A percentile compares a stretch with the other conserved stretches of the same genome.
Evolutionary conservation across 495 filamentous ascomycete species (phyloP).

Genomic region (Penicillium mononematosum): DNA sequence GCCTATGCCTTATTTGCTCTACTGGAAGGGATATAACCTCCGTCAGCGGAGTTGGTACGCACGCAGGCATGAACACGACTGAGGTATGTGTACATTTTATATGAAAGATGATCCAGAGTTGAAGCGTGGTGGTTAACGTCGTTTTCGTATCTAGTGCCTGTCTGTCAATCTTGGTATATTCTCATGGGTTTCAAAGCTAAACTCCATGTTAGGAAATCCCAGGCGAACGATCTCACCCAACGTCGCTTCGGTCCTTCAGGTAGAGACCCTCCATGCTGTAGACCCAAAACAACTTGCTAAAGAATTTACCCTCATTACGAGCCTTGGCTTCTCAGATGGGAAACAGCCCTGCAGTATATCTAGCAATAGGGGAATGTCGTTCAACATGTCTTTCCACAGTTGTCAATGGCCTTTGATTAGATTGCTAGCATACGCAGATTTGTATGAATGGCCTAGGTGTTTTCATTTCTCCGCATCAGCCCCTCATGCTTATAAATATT

Average conservation of each 20-base stretch:
- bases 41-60: conserved; percentile 14
- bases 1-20: conserved; percentile 49
- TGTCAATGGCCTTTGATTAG: too few relatives aligned
- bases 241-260: neutral
- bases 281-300: too few relatives aligned
- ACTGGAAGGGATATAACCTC: conserved; percentile 9
- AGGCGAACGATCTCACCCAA: too few relatives aligned
- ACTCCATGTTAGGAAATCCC: neutral
- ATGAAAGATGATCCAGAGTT: neutral
- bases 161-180: neutral
- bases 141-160: neutral
- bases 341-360: too few relatives aligned
- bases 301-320: too few relatives aligned
- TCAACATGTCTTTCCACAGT: too few relatives aligned
- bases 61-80: neutral
- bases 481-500: too few relatives aligned
- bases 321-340: too few relatives aligned
- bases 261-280: neutral
- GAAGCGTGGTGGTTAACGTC: neutral
- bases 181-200: neutral
- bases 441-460: too few relatives aligned
- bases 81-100: neutral
- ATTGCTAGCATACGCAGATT: too few relatives aligned
- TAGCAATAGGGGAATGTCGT: too few relatives aligned
- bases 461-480: too few relatives aligned